phyloP scores from a whole-genome alignment of 2,329 filamentous ascomycete genomes.

The Aureobasidium lini region DNA sequence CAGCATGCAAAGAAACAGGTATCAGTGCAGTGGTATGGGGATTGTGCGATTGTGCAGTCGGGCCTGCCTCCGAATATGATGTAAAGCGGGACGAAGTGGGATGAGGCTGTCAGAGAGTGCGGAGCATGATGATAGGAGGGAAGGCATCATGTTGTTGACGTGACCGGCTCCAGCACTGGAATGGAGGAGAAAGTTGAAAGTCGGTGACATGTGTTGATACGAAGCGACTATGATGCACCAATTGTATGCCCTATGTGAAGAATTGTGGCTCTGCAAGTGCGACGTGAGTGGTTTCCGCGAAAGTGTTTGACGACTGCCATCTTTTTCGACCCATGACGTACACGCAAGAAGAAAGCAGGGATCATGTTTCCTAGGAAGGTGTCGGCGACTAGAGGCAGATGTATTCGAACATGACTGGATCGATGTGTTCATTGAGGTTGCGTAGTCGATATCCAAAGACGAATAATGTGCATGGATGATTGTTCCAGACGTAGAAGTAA shows the following conservation, averaged over 20 bases:
- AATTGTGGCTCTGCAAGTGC: conserved; percentile 1
- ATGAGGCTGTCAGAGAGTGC: background rate
- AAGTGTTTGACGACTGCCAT: conserved; percentile 1
- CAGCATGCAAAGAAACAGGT: too few relatives aligned
- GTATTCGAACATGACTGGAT: too few relatives aligned
- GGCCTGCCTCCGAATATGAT: too few relatives aligned
- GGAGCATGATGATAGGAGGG: conserved; percentile 1
- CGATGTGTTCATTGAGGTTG: too few relatives aligned
- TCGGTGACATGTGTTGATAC: background rate
- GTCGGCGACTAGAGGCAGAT: background rate
- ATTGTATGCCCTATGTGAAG: background rate
- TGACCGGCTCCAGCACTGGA: background rate
- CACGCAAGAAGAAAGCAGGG: background rate
- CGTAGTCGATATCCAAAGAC: too few relatives aligned
- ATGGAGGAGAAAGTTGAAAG: background rate
- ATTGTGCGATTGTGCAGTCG: too few relatives aligned
- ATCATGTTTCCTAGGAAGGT: background rate
- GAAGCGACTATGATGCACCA: background rate
- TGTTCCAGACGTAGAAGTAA: too few relatives aligned
- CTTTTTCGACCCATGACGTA: background rate
- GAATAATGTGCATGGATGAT: too few relatives aligned
- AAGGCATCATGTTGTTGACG: background rate
- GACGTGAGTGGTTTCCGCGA: background rate
- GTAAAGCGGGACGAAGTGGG: background rate
- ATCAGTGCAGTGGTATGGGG: too few relatives aligned